Base-by-base conservation (phyloP, 306 rosid genomes). In the Senna tora region DNA sequence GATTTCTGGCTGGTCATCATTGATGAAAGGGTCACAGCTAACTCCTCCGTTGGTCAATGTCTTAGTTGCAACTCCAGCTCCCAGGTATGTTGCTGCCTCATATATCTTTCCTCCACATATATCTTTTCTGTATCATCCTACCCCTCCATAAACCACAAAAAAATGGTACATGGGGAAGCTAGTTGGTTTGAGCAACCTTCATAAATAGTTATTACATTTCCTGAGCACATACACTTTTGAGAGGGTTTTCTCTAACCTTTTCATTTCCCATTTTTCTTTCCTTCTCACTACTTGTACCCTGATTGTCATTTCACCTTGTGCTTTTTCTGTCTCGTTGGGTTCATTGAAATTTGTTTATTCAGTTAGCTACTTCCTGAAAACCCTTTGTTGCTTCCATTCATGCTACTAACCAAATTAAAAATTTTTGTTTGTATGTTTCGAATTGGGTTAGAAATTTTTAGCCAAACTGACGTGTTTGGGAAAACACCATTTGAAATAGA, bases 41-140 rank as follows among this genome's bases (percentile, higher is more conserved):
- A 89, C 89, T 79, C 83, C 86, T 65, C 55, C 83, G 45, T 67
- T 94, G 85, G 88, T 85, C 42, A 80, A 82, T 64, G 86, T 82
- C 79, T 82, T 94, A 76, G 83, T 81, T 78, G 86, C 88, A 62
- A 87, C 94, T 73, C 97, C 97, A 53, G 97, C 98, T 83, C 87
- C 96, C 81, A 87, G 97, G 98, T 91, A 90, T 78, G 82, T 79
- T 83, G 73, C 61, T 74, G 45, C 50, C 65, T 63, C 19, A 32
- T 72, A 7, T 46, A 25, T 55, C 53, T 45, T 73, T 55, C 42
- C 49, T 45, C 50, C 65, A 56, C 19, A 32, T 72, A 7, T 46
- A 25, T 55, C 53, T 45, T 73, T 55, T 50, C 49, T 53, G 42
- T 38, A 6, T 65, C 22, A 20, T 45, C 65, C 51, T 41, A 32